These are phyloP conservation scores for Pluteus cervinus DNA, from an alignment of 768 basidiomycete species.

Conservation along the genomic window DNA sequence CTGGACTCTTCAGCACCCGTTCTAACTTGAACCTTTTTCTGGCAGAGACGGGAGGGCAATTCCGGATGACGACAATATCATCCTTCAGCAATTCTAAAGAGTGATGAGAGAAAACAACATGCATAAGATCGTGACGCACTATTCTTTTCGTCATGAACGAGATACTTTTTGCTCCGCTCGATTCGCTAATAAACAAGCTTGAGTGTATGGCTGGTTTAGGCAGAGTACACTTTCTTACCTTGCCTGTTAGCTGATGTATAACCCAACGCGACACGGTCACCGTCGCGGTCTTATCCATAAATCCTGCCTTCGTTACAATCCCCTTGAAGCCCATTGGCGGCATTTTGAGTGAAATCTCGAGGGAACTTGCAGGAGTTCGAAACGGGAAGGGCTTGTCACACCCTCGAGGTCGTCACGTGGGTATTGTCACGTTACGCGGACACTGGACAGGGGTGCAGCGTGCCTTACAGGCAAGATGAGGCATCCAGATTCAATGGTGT, in stretches of 20 bases:
- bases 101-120: slow-evolving; percentile 6
- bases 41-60: slow-evolving; percentile 77
- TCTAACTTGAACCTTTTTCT: slow-evolving; percentile 73
- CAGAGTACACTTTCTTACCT: slow-evolving; percentile 39
- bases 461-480: no score
- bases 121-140: slow-evolving; percentile 34
- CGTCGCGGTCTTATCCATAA: slow-evolving; percentile 81
- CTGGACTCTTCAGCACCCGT: slow-evolving; percentile 61
- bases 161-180: slow-evolving; percentile 70
- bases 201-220: background rate
- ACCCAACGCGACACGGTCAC: slow-evolving; percentile 75
- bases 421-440: slow-evolving; percentile 12
- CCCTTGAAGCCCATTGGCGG: slow-evolving; percentile 75
- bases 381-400: background rate
- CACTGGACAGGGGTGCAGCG: no score
- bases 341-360: slow-evolving; percentile 34
- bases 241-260: slow-evolving; percentile 68
- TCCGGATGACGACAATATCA: slow-evolving; percentile 72
- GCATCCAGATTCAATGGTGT: no score
- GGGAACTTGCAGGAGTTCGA: background rate
- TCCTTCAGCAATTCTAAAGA: slow-evolving; percentile 53
- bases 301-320: slow-evolving; percentile 72
- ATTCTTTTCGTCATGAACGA: slow-evolving; percentile 70
- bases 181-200: slow-evolving; percentile 47
- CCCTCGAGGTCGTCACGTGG: background rate